Evolutionary conservation across 176 grass and related monocot genomes (phyloP), one percentile per base, ranked within the genome.

Genomic region (Musa itinerans): DNA sequence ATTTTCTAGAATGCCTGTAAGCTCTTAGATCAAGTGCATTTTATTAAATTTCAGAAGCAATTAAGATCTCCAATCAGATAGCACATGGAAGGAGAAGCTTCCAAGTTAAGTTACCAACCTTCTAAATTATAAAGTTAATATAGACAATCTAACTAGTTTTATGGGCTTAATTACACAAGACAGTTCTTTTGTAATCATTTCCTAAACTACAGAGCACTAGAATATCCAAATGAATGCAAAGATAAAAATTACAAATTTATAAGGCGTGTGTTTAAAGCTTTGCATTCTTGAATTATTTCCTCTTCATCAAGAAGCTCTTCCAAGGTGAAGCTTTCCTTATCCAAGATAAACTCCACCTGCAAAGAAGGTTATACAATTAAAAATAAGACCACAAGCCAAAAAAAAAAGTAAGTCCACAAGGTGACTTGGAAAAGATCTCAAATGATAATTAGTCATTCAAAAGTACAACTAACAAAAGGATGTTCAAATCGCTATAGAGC

Each of bases 221-320:
- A 54, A 21, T 9, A 74, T 15, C 15, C 11, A 51, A 3, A n/a
- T 52, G 49, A 12, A 16, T 56, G 72, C n/a, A 34, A n/a, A 17
- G 65, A 53, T 15, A 52, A 65, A 65, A 21, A 65, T 77, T 77
- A 77, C 75, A 77, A 77, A 77, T 77, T 77, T 65, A 77, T 77
- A 6, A 77, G 61, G 29, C 75, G 75, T 0, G 75, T 22, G 61
- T 77, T 77, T 34, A 77, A 21, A 77, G 75, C 59, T 77, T 77
- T 77, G 75, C 75, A 77, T 65, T 77, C 75, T 65, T 77, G 75
- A 17, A 77, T 77, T 65, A 77, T 77, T 65, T 77, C 75, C 12
- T 77, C 75, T 61, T 77, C 61, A 15, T 77, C 75, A 12, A 77
- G 75, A 63, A 77, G 75, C 48, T 77, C 75, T 53, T 77, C 75